phyloP scores from a whole-genome alignment of 805 yeast genomes.

The Blastobotrys muscicola region DNA sequence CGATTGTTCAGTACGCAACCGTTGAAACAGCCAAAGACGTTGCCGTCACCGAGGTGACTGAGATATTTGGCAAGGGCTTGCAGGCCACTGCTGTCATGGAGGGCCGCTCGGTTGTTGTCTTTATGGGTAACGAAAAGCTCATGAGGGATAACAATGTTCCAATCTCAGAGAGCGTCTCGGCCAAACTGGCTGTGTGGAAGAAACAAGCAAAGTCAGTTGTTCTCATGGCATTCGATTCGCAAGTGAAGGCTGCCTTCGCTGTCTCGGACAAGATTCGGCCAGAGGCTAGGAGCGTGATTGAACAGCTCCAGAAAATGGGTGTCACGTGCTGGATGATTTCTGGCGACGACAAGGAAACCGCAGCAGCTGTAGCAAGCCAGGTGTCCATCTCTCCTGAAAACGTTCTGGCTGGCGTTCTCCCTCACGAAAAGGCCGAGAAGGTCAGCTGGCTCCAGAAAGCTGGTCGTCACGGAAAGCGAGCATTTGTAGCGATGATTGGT shows the following conservation, averaged over 20 bases:
- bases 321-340: conserved; percentile 67
- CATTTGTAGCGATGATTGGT: conserved; percentile 67
- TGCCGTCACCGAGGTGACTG: conserved; percentile 49
- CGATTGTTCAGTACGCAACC: conserved; percentile 35
- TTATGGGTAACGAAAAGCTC: conserved; percentile 52
- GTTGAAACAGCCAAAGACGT: conserved; percentile 37
- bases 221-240: conserved; percentile 39
- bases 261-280: conserved; percentile 46
- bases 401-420: conserved; percentile 63
- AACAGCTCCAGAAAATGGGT: conserved; percentile 30
- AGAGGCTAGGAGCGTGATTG: conserved; percentile 47
- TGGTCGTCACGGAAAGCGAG: conserved; percentile 22
- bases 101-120: conserved; percentile 23
- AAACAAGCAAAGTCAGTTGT: conserved; percentile 54
- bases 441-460: conserved; percentile 46
- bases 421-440: conserved; percentile 59
- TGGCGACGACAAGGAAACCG: conserved; percentile 63
- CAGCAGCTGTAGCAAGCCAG: conserved; percentile 54
- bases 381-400: conserved; percentile 44
- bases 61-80: conserved; percentile 24
- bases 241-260: conserved; percentile 39
- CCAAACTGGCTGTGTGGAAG: conserved; percentile 45
- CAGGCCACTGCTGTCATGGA: conserved; percentile 7
- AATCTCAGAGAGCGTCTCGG: conserved; percentile 29
- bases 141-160: conserved; percentile 39